A percentile compares a stretch with the other conserved stretches of the same genome.
These are phyloP conservation scores for Scheffersomyces illinoinensis DNA, from an alignment of 1,139 yeast genomes.

Conservation along the genomic window DNA sequence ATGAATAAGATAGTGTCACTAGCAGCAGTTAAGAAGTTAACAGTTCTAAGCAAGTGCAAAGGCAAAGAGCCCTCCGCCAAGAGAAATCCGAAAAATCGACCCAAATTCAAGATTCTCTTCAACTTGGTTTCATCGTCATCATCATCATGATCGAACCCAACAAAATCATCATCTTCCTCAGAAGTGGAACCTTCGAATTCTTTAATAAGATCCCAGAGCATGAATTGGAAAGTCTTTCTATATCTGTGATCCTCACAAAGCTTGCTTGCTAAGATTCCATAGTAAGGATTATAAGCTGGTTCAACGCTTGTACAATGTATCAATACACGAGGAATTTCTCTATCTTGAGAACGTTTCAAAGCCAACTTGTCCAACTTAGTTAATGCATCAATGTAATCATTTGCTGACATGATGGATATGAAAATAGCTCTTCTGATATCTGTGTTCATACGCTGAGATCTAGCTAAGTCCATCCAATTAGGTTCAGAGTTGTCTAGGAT, in stretches of 20 bases:
- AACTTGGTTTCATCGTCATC: constrained; percentile 50
- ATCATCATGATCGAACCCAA: constrained; percentile 36
- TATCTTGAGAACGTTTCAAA: constrained; percentile 77
- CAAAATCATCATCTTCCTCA: constrained; percentile 39
- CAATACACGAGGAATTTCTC: constrained; percentile 84
- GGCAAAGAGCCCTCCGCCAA: constrained; percentile 73
- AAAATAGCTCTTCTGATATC: constrained; percentile 92
- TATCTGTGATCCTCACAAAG: constrained; percentile 69
- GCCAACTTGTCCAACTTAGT: constrained; percentile 78
- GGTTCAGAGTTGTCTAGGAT: constrained; percentile 71
- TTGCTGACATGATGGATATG: constrained; percentile 91
- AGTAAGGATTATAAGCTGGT: constrained; percentile 85
- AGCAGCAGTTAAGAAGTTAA: constrained; percentile 73
- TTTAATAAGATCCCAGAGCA: constrained; percentile 85
- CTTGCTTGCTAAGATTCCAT: constrained; percentile 76
- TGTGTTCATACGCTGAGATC: constrained; percentile 88
- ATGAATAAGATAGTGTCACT: constrained; percentile 67
- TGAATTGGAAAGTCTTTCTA: constrained; percentile 83
- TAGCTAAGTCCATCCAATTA: constrained; percentile 87
- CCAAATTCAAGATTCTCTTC: constrained; percentile 66
- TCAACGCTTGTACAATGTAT: constrained; percentile 87
- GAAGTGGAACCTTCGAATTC: constrained; percentile 54
- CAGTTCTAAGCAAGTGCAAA: constrained; percentile 68
- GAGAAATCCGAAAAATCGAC: constrained; percentile 74
- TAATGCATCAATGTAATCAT: constrained; percentile 86